Percentiles rank a stretch among this genome's conserved stretches.
Conservation (phyloP, 116 monocot species). For the Cymodocea nodosa region DNA sequence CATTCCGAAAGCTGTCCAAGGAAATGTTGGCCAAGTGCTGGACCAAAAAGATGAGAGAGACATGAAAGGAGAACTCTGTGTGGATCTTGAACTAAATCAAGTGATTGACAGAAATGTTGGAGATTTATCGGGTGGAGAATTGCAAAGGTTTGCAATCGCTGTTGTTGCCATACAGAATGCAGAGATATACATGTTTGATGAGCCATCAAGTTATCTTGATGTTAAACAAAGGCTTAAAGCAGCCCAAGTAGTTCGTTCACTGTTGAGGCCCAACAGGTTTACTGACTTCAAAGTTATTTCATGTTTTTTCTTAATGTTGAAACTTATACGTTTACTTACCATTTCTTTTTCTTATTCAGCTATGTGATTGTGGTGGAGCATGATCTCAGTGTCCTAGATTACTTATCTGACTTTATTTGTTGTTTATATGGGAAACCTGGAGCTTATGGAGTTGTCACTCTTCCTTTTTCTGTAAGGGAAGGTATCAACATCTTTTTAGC, state of each 20-base stretch:
- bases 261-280: conserved; percentile 63
- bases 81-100: conserved; percentile 65
- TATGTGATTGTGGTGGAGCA: conserved; percentile 91
- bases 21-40: conserved; percentile 77
- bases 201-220: conserved; percentile 73
- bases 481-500: conserved; percentile 80
- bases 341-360: conserved; percentile 20
- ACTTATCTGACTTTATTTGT: conserved; percentile 77
- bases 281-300: neutral
- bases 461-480: conserved; percentile 79
- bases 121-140: conserved; percentile 68
- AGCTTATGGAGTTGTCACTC: conserved; percentile 80
- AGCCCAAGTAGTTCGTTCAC: conserved; percentile 65
- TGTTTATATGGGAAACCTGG: conserved; percentile 82
- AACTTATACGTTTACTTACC: neutral
- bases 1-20: conserved; percentile 84
- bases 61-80: conserved; percentile 45
- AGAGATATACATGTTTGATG: conserved; percentile 83
- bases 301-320: neutral
- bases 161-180: conserved; percentile 72
- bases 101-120: conserved; percentile 76
- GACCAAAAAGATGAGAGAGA: conserved; percentile 70
- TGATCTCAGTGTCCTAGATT: conserved; percentile 78
- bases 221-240: conserved; percentile 75
- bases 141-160: conserved; percentile 75